Evolutionary conservation across 2,329 filamentous ascomycete species (phyloP).

Genomic region (Colletotrichum magnum): DNA sequence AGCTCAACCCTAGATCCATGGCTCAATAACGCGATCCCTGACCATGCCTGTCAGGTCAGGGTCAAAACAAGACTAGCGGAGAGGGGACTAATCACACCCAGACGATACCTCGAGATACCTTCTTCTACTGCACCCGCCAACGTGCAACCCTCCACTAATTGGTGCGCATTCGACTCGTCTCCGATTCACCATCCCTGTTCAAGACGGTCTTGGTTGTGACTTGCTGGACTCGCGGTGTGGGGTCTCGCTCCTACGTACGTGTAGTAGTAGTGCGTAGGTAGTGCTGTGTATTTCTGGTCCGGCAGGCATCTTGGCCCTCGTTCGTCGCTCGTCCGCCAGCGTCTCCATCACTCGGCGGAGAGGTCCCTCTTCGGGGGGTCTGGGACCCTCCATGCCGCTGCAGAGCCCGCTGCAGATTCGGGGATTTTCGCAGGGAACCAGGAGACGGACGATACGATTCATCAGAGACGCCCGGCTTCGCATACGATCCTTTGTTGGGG

Average conservation of each 20-base stretch:
- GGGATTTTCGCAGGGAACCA: slow-evolving; percentile 38
- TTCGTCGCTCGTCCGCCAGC: slow-evolving; percentile 23
- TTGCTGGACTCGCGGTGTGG: slow-evolving; percentile 20
- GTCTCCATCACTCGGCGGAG: slow-evolving; percentile 33
- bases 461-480: slow-evolving; percentile 17
- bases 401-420: slow-evolving; percentile 39
- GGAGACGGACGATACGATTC: slow-evolving; percentile 26
- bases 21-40: slow-evolving; percentile 25
- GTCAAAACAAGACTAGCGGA: slow-evolving; percentile 20
- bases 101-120: slow-evolving; percentile 29
- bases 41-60: slow-evolving; percentile 23
- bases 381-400: slow-evolving; percentile 37
- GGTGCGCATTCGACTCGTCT: slow-evolving; percentile 36
- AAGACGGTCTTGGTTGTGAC: slow-evolving; percentile 15
- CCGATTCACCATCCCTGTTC: slow-evolving; percentile 37
- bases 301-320: slow-evolving; percentile 32
- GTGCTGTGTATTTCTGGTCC: slow-evolving; percentile 3
- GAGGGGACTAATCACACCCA: background rate
- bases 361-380: slow-evolving; percentile 24
- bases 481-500: background rate
- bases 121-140: slow-evolving; percentile 24
- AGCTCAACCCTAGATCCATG: slow-evolving; percentile 36
- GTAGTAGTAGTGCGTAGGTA: background rate
- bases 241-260: background rate
- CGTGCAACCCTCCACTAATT: slow-evolving; percentile 34